These are phyloP conservation scores for Pulveroboletus sp. DNA, from an alignment of 768 basidiomycete genomes.

Conservation along the genomic window DNA sequence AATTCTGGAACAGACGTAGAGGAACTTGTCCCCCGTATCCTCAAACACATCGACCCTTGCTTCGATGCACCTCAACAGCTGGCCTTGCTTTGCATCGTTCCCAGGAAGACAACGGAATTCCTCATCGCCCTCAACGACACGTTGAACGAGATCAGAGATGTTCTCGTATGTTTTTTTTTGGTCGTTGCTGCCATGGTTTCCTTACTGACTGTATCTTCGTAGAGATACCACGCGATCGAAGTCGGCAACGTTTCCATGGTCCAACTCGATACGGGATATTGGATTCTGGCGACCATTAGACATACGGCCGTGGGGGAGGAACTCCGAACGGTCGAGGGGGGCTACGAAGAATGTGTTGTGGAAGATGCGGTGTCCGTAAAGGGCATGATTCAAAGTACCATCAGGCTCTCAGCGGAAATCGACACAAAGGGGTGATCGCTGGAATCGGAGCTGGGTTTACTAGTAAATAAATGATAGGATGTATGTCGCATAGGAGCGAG, in stretches of 20 bases:
- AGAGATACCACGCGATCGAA: constrained; percentile 7
- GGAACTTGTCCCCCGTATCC: constrained; percentile 3
- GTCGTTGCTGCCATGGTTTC: background rate
- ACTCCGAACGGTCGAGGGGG: too few relatives aligned
- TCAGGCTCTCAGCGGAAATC: too few relatives aligned
- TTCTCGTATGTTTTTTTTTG: constrained; percentile 10
- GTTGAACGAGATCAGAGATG: background rate
- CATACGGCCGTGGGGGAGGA: too few relatives aligned
- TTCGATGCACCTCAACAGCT: constrained; percentile 10
- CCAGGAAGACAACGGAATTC: constrained; percentile 1
- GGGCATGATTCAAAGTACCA: too few relatives aligned
- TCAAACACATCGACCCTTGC: constrained; percentile 7
- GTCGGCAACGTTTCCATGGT: background rate
- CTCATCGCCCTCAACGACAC: background rate
- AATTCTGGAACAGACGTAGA: constrained; percentile 6
- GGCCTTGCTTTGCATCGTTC: constrained; percentile 6
- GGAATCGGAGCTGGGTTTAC: background rate
- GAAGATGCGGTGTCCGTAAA: background rate
- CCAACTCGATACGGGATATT: constrained; percentile 21
- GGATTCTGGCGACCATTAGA: constrained; percentile 5
- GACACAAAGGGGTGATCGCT: too few relatives aligned
- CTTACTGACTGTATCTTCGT: background rate
- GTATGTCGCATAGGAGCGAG: too few relatives aligned
- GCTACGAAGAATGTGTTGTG: background rate
- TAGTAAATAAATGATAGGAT: too few relatives aligned